Percentiles rank a stretch among this genome's conserved stretches.
Conservation (phyloP, 176 grass and related monocot genomes). For the Urochloa ruziziensis region DNA sequence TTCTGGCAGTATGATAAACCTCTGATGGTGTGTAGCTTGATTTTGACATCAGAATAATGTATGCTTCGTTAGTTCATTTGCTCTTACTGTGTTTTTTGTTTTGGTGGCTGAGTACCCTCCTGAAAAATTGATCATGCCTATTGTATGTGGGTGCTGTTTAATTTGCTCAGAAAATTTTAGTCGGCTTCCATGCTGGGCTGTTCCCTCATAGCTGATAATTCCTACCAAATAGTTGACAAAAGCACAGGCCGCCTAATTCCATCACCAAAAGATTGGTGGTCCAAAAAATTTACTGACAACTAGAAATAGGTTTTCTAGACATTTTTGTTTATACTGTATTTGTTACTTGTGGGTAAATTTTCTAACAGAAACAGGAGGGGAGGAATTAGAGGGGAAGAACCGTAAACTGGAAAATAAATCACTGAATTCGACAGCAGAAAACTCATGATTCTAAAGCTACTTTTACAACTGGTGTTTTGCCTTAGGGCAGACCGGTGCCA, state of each 20-base stretch:
- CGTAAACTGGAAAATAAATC: neutral
- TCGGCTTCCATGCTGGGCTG: neutral
- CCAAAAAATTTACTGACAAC: neutral
- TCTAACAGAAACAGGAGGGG: neutral
- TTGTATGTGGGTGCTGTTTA: neutral
- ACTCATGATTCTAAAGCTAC: neutral
- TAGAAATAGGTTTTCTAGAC: neutral
- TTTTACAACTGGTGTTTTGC: neutral
- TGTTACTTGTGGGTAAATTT: neutral
- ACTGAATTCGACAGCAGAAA: neutral
- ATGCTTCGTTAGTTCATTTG: neutral
- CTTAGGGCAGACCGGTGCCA: neutral
- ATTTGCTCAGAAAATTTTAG: neutral
- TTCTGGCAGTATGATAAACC: neutral
- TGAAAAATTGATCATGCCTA: neutral
- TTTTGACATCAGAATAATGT: neutral
- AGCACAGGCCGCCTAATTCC: neutral
- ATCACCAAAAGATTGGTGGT: neutral
- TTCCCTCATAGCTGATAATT: neutral
- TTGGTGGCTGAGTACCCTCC: neutral
- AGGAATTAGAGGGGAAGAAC: neutral
- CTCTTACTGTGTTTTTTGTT: no score
- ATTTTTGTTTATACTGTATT: neutral
- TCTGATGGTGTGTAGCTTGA: neutral
- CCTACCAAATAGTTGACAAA: neutral